A percentile compares a stretch with the other conserved stretches of the same genome.
These are phyloP conservation scores for Pezicula radicicola DNA, from an alignment of 2,329 filamentous ascomycete species.

Conservation along the genomic window DNA sequence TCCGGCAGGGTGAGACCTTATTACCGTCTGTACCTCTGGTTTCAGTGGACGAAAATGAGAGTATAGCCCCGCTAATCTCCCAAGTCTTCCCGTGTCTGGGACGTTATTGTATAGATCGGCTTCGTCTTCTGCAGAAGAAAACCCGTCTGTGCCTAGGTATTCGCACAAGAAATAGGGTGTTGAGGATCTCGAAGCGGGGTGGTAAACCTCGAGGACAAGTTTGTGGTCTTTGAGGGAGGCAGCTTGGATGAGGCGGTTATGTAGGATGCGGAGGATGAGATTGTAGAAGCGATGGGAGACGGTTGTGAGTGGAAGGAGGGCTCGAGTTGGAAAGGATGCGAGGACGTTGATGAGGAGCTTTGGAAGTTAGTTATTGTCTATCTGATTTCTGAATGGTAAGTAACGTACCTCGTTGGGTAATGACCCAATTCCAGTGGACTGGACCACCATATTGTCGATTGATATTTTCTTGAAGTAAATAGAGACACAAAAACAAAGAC, in stretches of 20 bases:
- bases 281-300: conserved; percentile 63
- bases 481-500: conserved; percentile 10
- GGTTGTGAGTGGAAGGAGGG: conserved; percentile 53
- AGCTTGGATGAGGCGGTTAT: conserved; percentile 59
- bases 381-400: neutral
- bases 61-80: conserved; percentile 56
- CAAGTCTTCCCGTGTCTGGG: conserved; percentile 35
- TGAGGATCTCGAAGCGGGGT: conserved; percentile 64
- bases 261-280: conserved; percentile 59
- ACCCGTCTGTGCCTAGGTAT: conserved; percentile 58
- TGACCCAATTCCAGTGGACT: conserved; percentile 10
- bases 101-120: conserved; percentile 41
- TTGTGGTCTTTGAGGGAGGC: conserved; percentile 56
- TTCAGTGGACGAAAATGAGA: conserved; percentile 66
- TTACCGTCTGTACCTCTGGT: conserved; percentile 44
- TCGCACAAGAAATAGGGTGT: conserved; percentile 69
- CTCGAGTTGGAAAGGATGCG: conserved; percentile 41
- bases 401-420: conserved; percentile 22
- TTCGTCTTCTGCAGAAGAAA: neutral
- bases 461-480: neutral
- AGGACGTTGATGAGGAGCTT: conserved; percentile 52
- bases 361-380: neutral
- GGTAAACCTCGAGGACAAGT: conserved; percentile 76
- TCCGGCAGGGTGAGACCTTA: conserved; percentile 39
- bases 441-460: conserved; percentile 11